A percentile compares a stretch with the other conserved stretches of the same genome.
These are phyloP conservation scores for Vigna unguiculata DNA, from an alignment of 306 rosid genomes.

Conservation along the genomic window DNA sequence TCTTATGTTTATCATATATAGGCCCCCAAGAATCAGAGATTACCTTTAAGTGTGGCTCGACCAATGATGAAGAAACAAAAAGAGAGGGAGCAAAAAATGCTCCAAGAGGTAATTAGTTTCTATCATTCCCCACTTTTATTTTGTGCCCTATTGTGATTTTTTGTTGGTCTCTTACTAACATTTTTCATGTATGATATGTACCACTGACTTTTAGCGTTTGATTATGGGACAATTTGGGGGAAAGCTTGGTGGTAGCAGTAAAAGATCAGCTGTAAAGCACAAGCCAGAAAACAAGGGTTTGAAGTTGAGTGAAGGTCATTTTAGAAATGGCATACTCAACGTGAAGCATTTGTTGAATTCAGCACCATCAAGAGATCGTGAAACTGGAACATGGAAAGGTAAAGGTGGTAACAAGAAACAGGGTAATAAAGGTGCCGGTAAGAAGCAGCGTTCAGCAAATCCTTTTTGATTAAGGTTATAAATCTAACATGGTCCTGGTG, in stretches of 20 bases:
- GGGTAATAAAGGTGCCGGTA: constrained; percentile 58
- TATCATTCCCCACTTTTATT: constrained; percentile 1
- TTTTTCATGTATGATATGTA: constrained; percentile 3
- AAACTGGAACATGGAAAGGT: constrained; percentile 40
- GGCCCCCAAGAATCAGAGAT: constrained; percentile 69
- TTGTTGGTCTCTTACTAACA: not conserved
- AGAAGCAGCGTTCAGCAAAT: constrained; percentile 36
- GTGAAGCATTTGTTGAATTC: constrained; percentile 71
- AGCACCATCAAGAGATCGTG: constrained; percentile 48
- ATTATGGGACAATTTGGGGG: constrained; percentile 66
- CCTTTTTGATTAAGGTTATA: not conserved
- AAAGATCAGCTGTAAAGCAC: constrained; percentile 55
- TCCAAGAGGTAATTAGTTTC: constrained; percentile 61
- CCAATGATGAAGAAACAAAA: constrained; percentile 80
- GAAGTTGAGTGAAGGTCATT: constrained; percentile 66
- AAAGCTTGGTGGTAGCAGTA: constrained; percentile 48
- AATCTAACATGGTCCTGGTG: not conserved
- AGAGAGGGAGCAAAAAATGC: constrained; percentile 76
- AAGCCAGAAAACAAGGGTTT: constrained; percentile 65
- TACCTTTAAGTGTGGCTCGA: constrained; percentile 75
- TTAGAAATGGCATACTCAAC: constrained; percentile 79
- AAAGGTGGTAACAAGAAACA: constrained; percentile 51
- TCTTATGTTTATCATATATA: constrained; percentile 41
- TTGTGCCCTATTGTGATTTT: not conserved
- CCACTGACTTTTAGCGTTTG: constrained; percentile 48